These are phyloP conservation scores for Periconia sp. DNA, from an alignment of 2,329 filamentous ascomycete species.

Conservation along the genomic window DNA sequence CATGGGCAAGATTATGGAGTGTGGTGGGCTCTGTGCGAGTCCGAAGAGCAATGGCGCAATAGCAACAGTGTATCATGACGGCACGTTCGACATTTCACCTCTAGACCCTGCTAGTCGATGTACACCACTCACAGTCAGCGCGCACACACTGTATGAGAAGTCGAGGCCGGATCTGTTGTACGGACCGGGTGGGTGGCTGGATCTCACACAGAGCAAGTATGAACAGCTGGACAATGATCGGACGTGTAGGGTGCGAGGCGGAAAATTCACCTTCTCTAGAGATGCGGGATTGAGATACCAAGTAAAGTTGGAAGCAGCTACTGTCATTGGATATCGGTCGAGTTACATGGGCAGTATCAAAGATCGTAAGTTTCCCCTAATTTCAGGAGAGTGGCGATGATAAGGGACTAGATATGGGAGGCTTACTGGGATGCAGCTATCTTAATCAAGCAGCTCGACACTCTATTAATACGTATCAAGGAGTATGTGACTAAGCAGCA, in stretches of 20 bases:
- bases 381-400: background rate
- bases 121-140: slow-evolving; percentile 57
- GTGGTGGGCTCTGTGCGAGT: slow-evolving; percentile 54
- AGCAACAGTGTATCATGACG: slow-evolving; percentile 50
- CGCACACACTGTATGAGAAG: slow-evolving; percentile 64
- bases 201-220: slow-evolving; percentile 51
- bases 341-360: slow-evolving; percentile 55
- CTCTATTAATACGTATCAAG: slow-evolving; percentile 15
- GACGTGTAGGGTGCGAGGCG: slow-evolving; percentile 50
- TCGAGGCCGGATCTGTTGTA: slow-evolving; percentile 56
- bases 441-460: slow-evolving; percentile 28
- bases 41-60: slow-evolving; percentile 55
- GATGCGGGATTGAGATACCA: slow-evolving; percentile 44
- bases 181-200: slow-evolving; percentile 58
- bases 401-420: too few species aligned
- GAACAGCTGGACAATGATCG: slow-evolving; percentile 47
- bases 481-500: slow-evolving; percentile 20
- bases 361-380: slow-evolving; percentile 48
- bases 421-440: slow-evolving; percentile 17
- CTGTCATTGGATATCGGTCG: slow-evolving; percentile 51
- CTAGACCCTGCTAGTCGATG: slow-evolving; percentile 49
- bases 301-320: slow-evolving; percentile 58
- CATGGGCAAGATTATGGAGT: slow-evolving; percentile 65
- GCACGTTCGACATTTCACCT: slow-evolving; percentile 57
- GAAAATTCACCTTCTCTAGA: slow-evolving; percentile 35